Evolutionary conservation across 2,329 filamentous ascomycete genomes (phyloP).

Genomic region (Stachybotrys chartarum): DNA sequence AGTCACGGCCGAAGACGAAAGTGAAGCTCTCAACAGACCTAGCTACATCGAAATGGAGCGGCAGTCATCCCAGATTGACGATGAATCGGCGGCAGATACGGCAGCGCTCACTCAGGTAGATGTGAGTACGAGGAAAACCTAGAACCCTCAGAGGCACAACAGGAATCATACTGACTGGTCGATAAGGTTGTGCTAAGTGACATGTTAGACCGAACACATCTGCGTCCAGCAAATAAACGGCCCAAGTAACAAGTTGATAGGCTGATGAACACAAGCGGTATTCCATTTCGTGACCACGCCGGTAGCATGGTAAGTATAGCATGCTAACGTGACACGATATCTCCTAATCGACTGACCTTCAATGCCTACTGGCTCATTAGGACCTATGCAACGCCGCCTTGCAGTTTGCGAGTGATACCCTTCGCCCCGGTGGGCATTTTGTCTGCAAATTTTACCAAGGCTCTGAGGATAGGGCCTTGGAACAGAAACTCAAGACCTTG

Average conservation of each 20-base stretch:
- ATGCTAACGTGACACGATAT: background rate
- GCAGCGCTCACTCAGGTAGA: conserved; percentile 55
- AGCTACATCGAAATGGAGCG: conserved; percentile 64
- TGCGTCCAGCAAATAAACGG: conserved; percentile 75
- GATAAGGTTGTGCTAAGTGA: conserved; percentile 81
- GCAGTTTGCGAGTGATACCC: conserved; percentile 75
- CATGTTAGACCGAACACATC: conserved; percentile 87
- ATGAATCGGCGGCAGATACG: conserved; percentile 17
- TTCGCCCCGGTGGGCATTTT: conserved; percentile 79
- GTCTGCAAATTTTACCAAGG: conserved; percentile 98
- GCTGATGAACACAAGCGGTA: conserved; percentile 99
- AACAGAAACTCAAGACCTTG: conserved; percentile 64
- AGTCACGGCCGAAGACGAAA: conserved; percentile 7
- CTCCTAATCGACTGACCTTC: background rate
- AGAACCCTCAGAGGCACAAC: background rate
- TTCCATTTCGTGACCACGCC: conserved; percentile 77
- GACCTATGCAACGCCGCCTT: conserved; percentile 85
- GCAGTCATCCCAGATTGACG: conserved; percentile 18
- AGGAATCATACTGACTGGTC: background rate
- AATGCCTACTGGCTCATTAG: conserved; percentile 35
- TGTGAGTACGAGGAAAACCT: conserved; percentile 29
- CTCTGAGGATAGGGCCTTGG: conserved; percentile 72
- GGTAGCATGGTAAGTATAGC: conserved; percentile 78
- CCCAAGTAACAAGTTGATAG: conserved; percentile 90
- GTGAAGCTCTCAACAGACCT: conserved; percentile 29